Evolutionary conservation across 176 grass and related monocot species (phyloP), one percentile per base, ranked within the genome.

Genomic region (Lolium rigidum): DNA sequence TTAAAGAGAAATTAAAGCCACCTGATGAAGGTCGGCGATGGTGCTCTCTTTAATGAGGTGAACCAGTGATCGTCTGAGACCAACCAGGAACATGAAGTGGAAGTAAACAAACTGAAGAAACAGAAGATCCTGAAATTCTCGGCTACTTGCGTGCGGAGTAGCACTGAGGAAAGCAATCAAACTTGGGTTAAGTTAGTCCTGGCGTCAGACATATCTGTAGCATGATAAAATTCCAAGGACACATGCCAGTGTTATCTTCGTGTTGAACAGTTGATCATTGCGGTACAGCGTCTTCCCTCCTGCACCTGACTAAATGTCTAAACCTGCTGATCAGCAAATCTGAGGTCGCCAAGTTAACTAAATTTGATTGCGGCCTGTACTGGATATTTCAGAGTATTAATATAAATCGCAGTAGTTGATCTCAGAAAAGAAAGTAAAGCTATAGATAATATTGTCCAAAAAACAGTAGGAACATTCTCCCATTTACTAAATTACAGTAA

Each of bases 81-180:
- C 9, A 74, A 46, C 35, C 24, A 50, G 6, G 41, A 26, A 82
- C 4, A 10, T 8, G 11, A 77, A 58, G 49, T 7, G 16, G 52
- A 37, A 69, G 13, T 56, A 54, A 5, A 22, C 49, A 6, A 47
- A 28, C 20, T 83, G 24, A 62, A 25, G 0, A 71, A 61, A 63
- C 2, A 17, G 37, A 10, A 67, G 41, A n/a, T 51, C 10, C 22
- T 14, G 15, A 49, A 71, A 62, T 38, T 41, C 9, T 13, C 0
- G 43, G 9, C 2, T 83, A 20, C 9, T 70, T 48, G 28, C 0
- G 13, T 28, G 41, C 7, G 62, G 6, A 15, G 48, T 4, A 3
- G 2, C 20, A 60, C 73, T n/a, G 26, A 83, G 64, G 51, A 25
- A 83, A 59, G 18, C 63, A 79, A 70, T 64, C 10, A 24, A 12